These are phyloP conservation scores for Spirogloea muscicola DNA, from an alignment of 139 green algal species.

Conservation along the genomic window DNA sequence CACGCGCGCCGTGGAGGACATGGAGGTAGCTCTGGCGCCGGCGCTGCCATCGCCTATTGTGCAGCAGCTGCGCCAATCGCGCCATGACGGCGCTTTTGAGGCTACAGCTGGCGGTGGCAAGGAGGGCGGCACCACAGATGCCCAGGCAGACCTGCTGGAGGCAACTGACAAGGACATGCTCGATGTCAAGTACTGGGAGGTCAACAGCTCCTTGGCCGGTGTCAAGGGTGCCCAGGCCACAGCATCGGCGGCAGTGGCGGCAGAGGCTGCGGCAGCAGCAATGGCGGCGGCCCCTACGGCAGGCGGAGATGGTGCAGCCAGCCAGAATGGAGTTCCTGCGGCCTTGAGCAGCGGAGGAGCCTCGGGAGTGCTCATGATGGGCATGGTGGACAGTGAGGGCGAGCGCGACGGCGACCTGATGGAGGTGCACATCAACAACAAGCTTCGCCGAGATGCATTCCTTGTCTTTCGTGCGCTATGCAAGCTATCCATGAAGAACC, in stretches of 20 bases:
- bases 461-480: conserved; percentile 96
- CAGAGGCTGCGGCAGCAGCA: background rate
- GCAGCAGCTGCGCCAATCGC: too few relatives aligned
- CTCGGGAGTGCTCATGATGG: too few relatives aligned
- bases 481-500: conserved; percentile 82
- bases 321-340: conserved; percentile 18
- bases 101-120: background rate
- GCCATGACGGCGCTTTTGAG: conserved; percentile 57
- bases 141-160: conserved; percentile 27
- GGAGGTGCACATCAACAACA: conserved; percentile 36
- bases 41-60: background rate
- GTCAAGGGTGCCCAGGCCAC: background rate
- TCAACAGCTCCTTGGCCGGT: too few relatives aligned
- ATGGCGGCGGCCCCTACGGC: background rate
- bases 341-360: too few relatives aligned
- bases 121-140: background rate
- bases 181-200: conserved; percentile 52
- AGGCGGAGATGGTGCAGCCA: background rate
- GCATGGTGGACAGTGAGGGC: conserved; percentile 8
- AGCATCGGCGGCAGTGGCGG: background rate
- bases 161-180: conserved; percentile 53
- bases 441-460: conserved; percentile 73
- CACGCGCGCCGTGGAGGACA: conserved; percentile 72
- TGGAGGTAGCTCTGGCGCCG: conserved; percentile 54
- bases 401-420: conserved; percentile 14